Evolutionary conservation across 2,329 filamentous ascomycete genomes (phyloP).

Genomic region (Penicillium italicum): DNA sequence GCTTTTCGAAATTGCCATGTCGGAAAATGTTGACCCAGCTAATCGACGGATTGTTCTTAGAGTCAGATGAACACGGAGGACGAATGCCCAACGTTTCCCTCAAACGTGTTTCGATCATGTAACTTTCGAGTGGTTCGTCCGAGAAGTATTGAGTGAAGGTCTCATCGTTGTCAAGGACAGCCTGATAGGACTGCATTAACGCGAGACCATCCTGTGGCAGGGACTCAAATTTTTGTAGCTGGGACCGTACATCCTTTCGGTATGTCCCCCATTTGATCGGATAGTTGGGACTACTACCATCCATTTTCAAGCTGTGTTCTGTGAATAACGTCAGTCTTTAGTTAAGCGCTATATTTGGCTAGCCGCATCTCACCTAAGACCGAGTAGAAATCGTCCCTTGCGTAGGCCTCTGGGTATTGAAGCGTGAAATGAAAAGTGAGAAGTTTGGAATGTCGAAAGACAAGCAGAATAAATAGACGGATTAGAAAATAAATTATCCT

Average conservation of each 20-base stretch:
- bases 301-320: background rate
- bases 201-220: background rate
- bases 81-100: constrained; percentile 1
- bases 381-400: background rate
- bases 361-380: background rate
- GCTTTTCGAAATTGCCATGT: constrained; percentile 1
- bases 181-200: background rate
- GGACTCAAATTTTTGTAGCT: background rate
- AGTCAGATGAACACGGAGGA: background rate
- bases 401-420: background rate
- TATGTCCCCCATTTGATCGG: background rate
- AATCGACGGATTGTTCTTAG: background rate
- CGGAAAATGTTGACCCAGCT: constrained; percentile 8
- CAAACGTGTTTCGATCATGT: background rate
- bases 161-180: constrained; percentile 2
- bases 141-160: constrained; percentile 9
- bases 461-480: background rate
- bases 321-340: background rate
- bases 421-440: background rate
- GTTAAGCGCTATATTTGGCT: background rate
- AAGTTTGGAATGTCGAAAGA: background rate
- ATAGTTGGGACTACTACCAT: background rate
- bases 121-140: background rate
- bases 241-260: background rate
- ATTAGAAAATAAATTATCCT: background rate